Evolutionary conservation across 306 rosid species (phyloP), one percentile per base, ranked within the genome.

Genomic region (Notholithocarpus densiflorus): DNA sequence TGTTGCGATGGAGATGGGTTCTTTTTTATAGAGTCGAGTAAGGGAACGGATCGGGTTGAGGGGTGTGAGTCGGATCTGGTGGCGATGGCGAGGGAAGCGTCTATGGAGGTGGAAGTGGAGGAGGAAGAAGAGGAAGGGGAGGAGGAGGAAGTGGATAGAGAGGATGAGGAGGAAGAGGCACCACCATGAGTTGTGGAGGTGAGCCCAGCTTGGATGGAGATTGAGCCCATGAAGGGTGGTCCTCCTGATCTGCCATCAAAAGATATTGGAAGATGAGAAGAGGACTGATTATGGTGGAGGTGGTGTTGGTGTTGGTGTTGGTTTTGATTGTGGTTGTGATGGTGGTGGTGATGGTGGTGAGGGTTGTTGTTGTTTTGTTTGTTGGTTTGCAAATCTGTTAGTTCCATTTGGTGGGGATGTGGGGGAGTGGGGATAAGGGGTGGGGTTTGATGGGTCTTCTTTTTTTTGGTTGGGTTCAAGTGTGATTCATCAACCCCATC

Each of bases 61-160:
- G 77, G 90, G 53, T 54, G 77, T 37, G 85, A 27, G 1, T 89
- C 96, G 88, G 95, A 90, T 91, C 95, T 89, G 95, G 98, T 89
- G 80, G 93, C 91, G 85, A 93, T 90, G 74, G 97, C 98, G 3
- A 93, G 87, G 20, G 97, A 90, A 18, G 98, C 97, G 31, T 93
- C 94, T 17, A 91, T 19, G 52, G 87, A 15, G 6, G 83, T 31
- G 56, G 87, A 31, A 43, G 91, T 11, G 31, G 91, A 72, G 14
- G 87, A 53, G 2, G 88, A 43, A 0, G 92, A 21, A 0, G 93
- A 31, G 0, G 92, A 75, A 0, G 90, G 56, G 6, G 89, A 74
- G 20, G 91, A 77, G 0, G 84, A 34, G 10, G 87, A 69, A 43
- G 88, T 62, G 2, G 86, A 40, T 40, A 40, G 68, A 27, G 88